A percentile compares a stretch with the other conserved stretches of the same genome.
phyloP scores from a whole-genome alignment of 176 grass and related monocot genomes.

The Bonia amplexicaulis region DNA sequence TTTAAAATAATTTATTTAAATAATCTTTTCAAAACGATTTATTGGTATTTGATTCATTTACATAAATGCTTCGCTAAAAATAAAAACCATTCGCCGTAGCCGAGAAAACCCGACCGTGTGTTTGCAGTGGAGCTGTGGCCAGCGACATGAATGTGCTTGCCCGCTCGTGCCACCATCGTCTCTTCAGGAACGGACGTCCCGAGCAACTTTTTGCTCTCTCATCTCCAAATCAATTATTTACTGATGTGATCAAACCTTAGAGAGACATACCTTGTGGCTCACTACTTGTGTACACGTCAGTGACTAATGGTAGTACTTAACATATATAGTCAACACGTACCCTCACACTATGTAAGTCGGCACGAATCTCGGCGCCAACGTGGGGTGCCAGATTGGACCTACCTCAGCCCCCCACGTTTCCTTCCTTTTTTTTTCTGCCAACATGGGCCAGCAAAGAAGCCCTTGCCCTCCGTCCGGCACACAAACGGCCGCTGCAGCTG shows the following conservation, averaged over 20 bases:
- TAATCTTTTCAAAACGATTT: neutral
- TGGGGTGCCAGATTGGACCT: neutral
- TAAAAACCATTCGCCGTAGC: too few species aligned
- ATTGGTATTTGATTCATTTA: too few species aligned
- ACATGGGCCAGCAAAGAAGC: neutral
- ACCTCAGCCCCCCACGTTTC: neutral
- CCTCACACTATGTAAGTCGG: neutral
- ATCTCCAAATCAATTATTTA: too few species aligned
- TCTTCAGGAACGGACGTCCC: too few species aligned
- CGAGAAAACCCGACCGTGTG: neutral
- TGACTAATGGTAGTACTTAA: too few species aligned
- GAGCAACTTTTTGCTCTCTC: too few species aligned
- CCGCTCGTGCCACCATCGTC: neutral
- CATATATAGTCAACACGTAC: neutral
- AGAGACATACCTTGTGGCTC: too few species aligned
- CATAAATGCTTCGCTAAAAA: fast-evolving
- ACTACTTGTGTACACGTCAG: too few species aligned
- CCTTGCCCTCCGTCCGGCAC: neutral
- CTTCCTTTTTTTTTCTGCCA: neutral
- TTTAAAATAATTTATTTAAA: too few species aligned
- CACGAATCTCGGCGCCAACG: neutral
- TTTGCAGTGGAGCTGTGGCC: neutral
- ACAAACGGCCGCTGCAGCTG: neutral
- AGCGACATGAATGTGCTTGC: neutral
- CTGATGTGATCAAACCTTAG: too few species aligned